Conservation (phyloP, 1,284 basidiomycete genomes). For the Vanrija sp. region DNA sequence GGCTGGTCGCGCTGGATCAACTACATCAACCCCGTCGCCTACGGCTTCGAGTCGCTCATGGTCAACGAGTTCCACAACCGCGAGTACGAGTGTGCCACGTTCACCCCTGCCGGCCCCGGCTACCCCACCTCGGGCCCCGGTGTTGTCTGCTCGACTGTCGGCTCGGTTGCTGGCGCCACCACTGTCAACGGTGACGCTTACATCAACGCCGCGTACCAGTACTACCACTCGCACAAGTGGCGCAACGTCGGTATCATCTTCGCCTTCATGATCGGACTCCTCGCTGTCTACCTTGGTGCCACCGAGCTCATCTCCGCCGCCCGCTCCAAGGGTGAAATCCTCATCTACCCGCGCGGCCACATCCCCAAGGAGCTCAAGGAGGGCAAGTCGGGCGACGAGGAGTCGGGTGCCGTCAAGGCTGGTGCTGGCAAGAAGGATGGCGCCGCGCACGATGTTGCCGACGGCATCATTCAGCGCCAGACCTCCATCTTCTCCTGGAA, state of each 20-base stretch:
- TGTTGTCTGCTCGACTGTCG: constrained; percentile 50
- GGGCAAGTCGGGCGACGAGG: constrained; percentile 27
- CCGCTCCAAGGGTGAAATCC: constrained; percentile 54
- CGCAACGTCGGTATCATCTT: constrained; percentile 56
- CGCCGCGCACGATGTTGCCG: constrained; percentile 20
- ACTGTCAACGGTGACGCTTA: constrained; percentile 55
- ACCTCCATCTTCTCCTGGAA: constrained; percentile 51
- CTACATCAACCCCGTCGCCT: constrained; percentile 52
- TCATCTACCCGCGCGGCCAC: constrained; percentile 52
- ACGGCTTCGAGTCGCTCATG: constrained; percentile 51
- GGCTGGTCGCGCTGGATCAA: constrained; percentile 54
- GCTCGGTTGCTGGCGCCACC: constrained; percentile 44
- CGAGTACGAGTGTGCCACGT: constrained; percentile 40
- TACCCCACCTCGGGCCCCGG: constrained; percentile 39
- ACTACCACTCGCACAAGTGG: constrained; percentile 63
- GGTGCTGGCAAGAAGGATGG: constrained; percentile 33
- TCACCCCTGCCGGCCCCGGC: constrained; percentile 45
- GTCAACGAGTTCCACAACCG: constrained; percentile 52
- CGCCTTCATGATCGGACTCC: constrained; percentile 55
- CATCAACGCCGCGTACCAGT: constrained; percentile 60
- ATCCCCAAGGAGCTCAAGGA: constrained; percentile 38
- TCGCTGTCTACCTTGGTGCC: constrained; percentile 54
- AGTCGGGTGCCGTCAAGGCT: constrained; percentile 34
- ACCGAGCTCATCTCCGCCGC: constrained; percentile 54
- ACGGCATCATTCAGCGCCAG: constrained; percentile 44